Evolutionary conservation across 2,329 filamentous ascomycete genomes (phyloP), one percentile per base, ranked within the genome.

Genomic region (Neofusicoccum laricinum): DNA sequence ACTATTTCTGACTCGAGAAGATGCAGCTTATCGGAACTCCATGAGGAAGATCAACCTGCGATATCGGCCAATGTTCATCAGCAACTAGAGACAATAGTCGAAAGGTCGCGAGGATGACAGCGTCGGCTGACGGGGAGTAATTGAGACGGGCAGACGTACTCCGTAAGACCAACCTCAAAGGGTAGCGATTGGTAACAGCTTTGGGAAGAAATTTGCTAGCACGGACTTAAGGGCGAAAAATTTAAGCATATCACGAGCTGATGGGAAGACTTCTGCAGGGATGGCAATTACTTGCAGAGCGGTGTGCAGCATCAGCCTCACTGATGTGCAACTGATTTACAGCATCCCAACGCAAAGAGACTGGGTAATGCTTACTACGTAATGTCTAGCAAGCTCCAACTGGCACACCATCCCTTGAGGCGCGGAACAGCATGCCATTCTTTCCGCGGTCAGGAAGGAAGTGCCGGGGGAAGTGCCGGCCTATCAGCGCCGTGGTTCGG

Each of bases 301-400:
- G 55, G 55, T 59, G 55, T 46, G 55, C 43, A 45, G 41, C 55
- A 43, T 34, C 34, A 59, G 40, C 55, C 40, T 59, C 41, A n/a
- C 41, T 59, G 55, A 59, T 59, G 40, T 59, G 41, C 55, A 21
- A 36, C 46, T 38, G 55, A 46, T 59, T 59, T 36, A 59, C 55
- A 59, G 40, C 30, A 46, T 36, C 40, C 32, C n/a, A 36, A 19
- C 30, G 40, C n/a, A 46, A 59, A 46, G 8, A 17, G n/a, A 45
- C 15, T 46, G 21, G 53, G 53, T 17, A 45, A 17, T 34, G 38
- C 55, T 45, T 45, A 45, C 30, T 15, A 19, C n/a, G 25, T 19
- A 57, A 14, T 11, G n/a, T 34, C 40, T 34, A 19, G 55, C 5
- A 58, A n/a, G 38, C 36, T 11, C 40, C 40, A 32, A 21, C 38